Conservation (phyloP, 208 protist genomes). For the Vickermania spadyakhi region DNA sequence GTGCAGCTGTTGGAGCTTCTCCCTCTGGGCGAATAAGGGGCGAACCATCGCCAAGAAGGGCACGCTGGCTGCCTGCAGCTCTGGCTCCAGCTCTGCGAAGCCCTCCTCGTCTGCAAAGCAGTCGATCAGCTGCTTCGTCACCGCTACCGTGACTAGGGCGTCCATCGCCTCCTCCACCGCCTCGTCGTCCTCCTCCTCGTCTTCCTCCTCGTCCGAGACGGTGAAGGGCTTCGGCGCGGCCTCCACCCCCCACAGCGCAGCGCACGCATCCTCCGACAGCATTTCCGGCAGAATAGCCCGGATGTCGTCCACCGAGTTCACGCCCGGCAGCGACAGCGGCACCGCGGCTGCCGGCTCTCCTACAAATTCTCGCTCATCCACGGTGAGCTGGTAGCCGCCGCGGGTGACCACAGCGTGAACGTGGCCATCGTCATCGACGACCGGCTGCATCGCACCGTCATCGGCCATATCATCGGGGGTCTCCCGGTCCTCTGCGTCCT, state of each 20-base stretch:
- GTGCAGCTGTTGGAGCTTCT: background rate
- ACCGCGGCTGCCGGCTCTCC: background rate
- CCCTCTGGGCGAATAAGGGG: slow-evolving; percentile 22
- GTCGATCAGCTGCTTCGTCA: slow-evolving; percentile 55
- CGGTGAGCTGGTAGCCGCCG: slow-evolving; percentile 53
- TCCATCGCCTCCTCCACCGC: slow-evolving; percentile 65
- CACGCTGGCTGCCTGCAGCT: slow-evolving; percentile 22
- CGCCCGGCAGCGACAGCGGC: background rate
- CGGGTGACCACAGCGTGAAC: slow-evolving; percentile 38
- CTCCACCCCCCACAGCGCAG: slow-evolving; percentile 9
- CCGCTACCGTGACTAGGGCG: slow-evolving; percentile 41
- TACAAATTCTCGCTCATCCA: slow-evolving; percentile 54
- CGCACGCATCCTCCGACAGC: background rate
- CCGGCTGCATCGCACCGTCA: slow-evolving; percentile 10
- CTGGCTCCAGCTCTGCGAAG: slow-evolving; percentile 15
- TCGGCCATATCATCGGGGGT: slow-evolving; percentile 9
- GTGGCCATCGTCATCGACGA: slow-evolving; percentile 34
- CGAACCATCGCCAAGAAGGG: slow-evolving; percentile 26
- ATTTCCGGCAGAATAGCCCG: background rate
- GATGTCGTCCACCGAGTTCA: background rate
- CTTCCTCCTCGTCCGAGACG: slow-evolving; percentile 24
- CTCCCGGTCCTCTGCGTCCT: slow-evolving; percentile 5
- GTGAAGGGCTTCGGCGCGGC: too few relatives aligned
- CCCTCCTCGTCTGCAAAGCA: slow-evolving; percentile 65
- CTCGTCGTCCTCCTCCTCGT: slow-evolving; percentile 31